Evolutionary conservation across 768 basidiomycete species (phyloP).

Genomic region (Guyanaporus albipodus): DNA sequence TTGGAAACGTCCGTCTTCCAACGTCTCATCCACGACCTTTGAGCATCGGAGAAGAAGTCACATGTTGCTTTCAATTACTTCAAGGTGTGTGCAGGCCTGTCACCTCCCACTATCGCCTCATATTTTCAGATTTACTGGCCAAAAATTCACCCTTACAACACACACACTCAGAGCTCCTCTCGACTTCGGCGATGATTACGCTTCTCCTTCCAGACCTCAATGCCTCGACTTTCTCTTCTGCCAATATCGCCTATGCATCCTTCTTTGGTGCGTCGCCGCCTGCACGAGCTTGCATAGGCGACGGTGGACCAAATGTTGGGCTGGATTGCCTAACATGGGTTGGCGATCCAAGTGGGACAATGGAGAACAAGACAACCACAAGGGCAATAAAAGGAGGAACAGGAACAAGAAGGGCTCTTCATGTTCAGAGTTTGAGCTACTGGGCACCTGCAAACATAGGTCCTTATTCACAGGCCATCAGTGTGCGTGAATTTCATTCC

Average conservation of each 20-base stretch:
- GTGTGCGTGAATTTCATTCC: conserved; percentile 43
- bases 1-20: conserved; percentile 49
- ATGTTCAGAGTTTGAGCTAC: conserved; percentile 94
- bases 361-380: conserved; percentile 9
- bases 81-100: conserved; percentile 42
- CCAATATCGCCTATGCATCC: conserved; percentile 74
- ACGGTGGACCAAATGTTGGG: conserved; percentile 55
- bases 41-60: conserved; percentile 72
- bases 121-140: conserved; percentile 47
- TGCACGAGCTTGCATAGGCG: conserved; percentile 89
- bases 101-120: background rate
- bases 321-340: conserved; percentile 81
- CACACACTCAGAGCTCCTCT: conserved; percentile 9
- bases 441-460: conserved; percentile 99
- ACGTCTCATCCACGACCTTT: conserved; percentile 36
- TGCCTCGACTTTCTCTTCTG: conserved; percentile 52
- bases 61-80: conserved; percentile 60
- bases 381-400: conserved; percentile 26
- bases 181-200: conserved; percentile 58
- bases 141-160: conserved; percentile 40
- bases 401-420: conserved; percentile 61
- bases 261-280: conserved; percentile 93
- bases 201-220: conserved; percentile 81
- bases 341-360: conserved; percentile 9
- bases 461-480: conserved; percentile 92